phyloP scores from a whole-genome alignment of 192 early-diverging fungal genomes.

The Backusella psychrophila region DNA sequence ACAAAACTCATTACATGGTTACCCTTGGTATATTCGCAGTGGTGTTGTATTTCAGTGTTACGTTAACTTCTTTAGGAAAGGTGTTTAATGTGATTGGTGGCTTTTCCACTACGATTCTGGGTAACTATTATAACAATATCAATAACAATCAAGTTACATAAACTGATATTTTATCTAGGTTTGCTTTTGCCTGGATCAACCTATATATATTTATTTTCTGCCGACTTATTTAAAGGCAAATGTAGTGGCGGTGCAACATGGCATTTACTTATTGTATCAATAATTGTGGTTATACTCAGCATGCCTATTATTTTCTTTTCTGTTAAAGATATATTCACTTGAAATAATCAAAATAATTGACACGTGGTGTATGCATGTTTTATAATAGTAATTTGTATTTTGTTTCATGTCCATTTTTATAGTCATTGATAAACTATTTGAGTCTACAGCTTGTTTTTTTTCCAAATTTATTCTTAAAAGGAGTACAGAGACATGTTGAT shows the following conservation, averaged over 20 bases:
- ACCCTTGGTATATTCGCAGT: slow-evolving; percentile 34
- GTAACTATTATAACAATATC: background rate
- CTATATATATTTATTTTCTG: slow-evolving; percentile 2
- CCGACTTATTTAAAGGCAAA: background rate
- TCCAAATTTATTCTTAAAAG: background rate
- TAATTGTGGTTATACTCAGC: background rate
- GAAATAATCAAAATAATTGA: background rate
- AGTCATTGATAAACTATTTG: background rate
- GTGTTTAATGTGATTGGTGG: slow-evolving; percentile 48
- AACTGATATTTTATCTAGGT: slow-evolving; percentile 12
- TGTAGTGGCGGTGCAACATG: background rate
- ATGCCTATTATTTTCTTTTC: slow-evolving; percentile 16
- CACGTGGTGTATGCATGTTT: background rate
- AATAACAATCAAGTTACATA: background rate
- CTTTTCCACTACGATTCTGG: slow-evolving; percentile 40
- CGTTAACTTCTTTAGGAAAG: slow-evolving; percentile 38
- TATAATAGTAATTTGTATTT: background rate
- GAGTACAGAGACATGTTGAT: background rate
- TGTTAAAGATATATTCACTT: background rate
- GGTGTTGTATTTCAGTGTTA: slow-evolving; percentile 40
- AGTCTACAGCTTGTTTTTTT: background rate
- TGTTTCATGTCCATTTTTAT: background rate
- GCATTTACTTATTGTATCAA: background rate
- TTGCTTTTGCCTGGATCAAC: slow-evolving; percentile 21
- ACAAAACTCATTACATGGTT: slow-evolving; percentile 35